A percentile compares a stretch with the other conserved stretches of the same genome.
Conservation (phyloP, 2,329 filamentous ascomycete species). For the Botrytis elliptica region DNA sequence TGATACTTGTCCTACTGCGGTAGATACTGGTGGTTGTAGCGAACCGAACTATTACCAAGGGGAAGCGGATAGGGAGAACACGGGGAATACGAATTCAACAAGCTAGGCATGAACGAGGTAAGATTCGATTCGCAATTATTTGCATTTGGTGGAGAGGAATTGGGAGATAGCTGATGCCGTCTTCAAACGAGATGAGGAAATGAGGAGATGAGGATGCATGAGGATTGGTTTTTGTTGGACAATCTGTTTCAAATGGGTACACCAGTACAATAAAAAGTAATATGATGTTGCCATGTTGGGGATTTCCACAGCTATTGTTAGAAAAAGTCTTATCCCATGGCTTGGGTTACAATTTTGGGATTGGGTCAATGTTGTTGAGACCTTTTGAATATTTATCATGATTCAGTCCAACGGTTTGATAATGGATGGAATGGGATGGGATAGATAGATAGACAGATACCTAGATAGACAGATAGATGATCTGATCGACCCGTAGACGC, state of each 20-base stretch:
- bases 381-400: not conserved
- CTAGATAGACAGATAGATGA: not conserved
- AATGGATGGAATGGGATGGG: not conserved
- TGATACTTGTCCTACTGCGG: not conserved
- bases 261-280: not conserved
- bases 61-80: not conserved
- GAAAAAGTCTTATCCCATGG: not conserved
- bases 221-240: not conserved
- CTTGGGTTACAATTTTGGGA: not conserved
- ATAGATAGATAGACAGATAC: not conserved
- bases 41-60: not conserved
- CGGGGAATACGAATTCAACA: not conserved
- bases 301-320: conserved; percentile 9
- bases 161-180: not conserved
- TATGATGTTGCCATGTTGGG: not conserved
- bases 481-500: conserved; percentile 8
- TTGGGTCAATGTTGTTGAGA: conserved; percentile 4
- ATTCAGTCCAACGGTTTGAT: not conserved
- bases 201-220: not conserved
- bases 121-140: not conserved
- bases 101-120: not conserved
- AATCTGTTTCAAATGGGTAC: not conserved
- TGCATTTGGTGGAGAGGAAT: not conserved
- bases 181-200: not conserved
- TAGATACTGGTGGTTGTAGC: not conserved